Evolutionary conservation across 371 early-diverging fungal species (phyloP).

Genomic region (Mortierella sp.): DNA sequence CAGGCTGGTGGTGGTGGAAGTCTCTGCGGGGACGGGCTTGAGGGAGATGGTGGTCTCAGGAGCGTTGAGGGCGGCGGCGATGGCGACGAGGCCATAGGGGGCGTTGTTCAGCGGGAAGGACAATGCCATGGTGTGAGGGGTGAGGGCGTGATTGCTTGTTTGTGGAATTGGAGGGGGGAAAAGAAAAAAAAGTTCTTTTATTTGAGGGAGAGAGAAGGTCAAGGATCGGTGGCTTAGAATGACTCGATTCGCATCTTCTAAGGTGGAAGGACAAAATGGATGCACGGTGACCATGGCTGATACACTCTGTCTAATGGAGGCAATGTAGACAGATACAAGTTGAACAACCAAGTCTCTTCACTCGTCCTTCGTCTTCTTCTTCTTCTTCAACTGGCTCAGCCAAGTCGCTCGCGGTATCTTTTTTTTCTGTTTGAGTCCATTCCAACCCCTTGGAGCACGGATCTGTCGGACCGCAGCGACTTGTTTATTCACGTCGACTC

Average conservation of each 20-base stretch:
- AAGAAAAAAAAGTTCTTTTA: background rate
- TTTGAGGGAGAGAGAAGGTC: background rate
- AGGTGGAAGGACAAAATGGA: background rate
- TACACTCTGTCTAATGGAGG: background rate
- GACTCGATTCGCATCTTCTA: conserved; percentile 8
- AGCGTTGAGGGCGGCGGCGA: conserved; percentile 53
- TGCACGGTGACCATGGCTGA: background rate
- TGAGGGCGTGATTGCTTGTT: conserved; percentile 2
- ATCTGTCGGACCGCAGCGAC: too few relatives aligned
- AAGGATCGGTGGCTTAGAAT: conserved; percentile 11
- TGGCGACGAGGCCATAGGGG: conserved; percentile 61
- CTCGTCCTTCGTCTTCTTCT: too few relatives aligned
- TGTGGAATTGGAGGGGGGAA: background rate
- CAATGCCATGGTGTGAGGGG: conserved; percentile 41
- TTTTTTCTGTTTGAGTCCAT: too few relatives aligned
- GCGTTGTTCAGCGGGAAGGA: conserved; percentile 60
- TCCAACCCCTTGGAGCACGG: too few relatives aligned
- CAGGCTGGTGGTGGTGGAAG: conserved; percentile 34
- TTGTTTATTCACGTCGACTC: too few relatives aligned
- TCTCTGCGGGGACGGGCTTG: conserved; percentile 43
- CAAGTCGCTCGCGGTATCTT: too few relatives aligned
- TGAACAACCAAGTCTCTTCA: background rate
- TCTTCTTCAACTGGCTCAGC: too few relatives aligned
- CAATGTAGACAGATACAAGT: background rate
- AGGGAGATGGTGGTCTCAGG: conserved; percentile 36